These are phyloP conservation scores for Polyplosphaeria fusca DNA, from an alignment of 495 filamentous ascomycete genomes.

Conservation along the genomic window DNA sequence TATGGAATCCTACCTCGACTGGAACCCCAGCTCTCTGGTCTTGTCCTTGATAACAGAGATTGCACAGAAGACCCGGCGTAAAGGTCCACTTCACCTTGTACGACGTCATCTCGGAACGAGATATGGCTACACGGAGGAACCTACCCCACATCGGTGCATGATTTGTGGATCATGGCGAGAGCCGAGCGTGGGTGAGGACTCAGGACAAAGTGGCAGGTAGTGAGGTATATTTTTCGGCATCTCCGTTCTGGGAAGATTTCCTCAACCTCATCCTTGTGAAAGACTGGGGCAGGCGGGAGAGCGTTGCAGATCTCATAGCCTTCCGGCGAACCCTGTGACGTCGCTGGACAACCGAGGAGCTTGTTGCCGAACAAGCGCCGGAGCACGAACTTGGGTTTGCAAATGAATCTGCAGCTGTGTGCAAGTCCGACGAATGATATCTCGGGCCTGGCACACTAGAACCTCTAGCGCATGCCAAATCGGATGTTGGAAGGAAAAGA, in stretches of 20 bases:
- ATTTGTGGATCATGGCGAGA: slow-evolving; percentile 5
- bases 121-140: neutral
- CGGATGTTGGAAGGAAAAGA: neutral
- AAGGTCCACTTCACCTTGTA: slow-evolving; percentile 6
- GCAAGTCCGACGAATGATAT: no score
- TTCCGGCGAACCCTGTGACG: slow-evolving; percentile 12
- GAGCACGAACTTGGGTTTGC: neutral
- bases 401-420: neutral
- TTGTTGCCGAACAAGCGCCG: slow-evolving; percentile 15
- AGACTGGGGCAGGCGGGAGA: neutral
- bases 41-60: no score
- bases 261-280: slow-evolving; percentile 19
- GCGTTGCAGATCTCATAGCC: slow-evolving; percentile 21
- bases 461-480: no score
- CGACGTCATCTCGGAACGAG: slow-evolving; percentile 19
- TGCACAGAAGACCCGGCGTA: neutral
- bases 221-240: slow-evolving; percentile 22
- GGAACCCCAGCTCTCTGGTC: no score
- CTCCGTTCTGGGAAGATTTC: slow-evolving; percentile 6
- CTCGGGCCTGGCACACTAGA: no score
- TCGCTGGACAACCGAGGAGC: neutral
- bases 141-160: slow-evolving; percentile 4
- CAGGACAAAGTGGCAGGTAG: slow-evolving; percentile 18
- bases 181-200: neutral
- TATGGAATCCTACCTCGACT: no score